Conservation (phyloP, 1,284 basidiomycete species). For the Irpex lacteus region DNA sequence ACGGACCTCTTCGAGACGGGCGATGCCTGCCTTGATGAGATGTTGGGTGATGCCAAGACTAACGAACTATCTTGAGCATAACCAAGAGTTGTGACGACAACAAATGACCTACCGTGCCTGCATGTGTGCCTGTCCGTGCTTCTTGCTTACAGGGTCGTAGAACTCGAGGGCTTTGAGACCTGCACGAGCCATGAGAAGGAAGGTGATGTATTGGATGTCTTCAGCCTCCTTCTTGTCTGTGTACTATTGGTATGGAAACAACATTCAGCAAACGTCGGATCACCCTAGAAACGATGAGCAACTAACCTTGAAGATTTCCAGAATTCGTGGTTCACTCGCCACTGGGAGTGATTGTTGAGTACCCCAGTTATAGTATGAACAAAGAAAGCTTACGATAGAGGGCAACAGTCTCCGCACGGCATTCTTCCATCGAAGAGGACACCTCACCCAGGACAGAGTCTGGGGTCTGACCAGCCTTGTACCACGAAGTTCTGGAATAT, state of each 20-base stretch:
- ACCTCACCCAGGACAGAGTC: slow-evolving; percentile 80
- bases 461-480: slow-evolving; percentile 79
- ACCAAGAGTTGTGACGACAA: neutral
- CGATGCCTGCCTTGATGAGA: slow-evolving; percentile 70
- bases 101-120: slow-evolving; percentile 61
- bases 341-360: neutral
- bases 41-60: slow-evolving; percentile 81
- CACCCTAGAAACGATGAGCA: neutral
- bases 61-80: neutral
- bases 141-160: slow-evolving; percentile 76
- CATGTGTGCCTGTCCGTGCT: slow-evolving; percentile 93
- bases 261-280: too few species aligned
- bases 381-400: slow-evolving; percentile 56
- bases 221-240: slow-evolving; percentile 64
- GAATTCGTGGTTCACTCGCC: slow-evolving; percentile 66
- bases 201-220: slow-evolving; percentile 78
- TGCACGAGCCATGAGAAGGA: slow-evolving; percentile 81
- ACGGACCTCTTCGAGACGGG: slow-evolving; percentile 64
- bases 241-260: slow-evolving; percentile 59
- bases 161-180: slow-evolving; percentile 79
- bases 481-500: slow-evolving; percentile 65
- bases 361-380: neutral
- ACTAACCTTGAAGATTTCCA: slow-evolving; percentile 71
- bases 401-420: slow-evolving; percentile 80
- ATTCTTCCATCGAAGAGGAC: slow-evolving; percentile 86